Conservation (phyloP, 805 yeast genomes). For the Sugiyamaella mastotermitis region DNA sequence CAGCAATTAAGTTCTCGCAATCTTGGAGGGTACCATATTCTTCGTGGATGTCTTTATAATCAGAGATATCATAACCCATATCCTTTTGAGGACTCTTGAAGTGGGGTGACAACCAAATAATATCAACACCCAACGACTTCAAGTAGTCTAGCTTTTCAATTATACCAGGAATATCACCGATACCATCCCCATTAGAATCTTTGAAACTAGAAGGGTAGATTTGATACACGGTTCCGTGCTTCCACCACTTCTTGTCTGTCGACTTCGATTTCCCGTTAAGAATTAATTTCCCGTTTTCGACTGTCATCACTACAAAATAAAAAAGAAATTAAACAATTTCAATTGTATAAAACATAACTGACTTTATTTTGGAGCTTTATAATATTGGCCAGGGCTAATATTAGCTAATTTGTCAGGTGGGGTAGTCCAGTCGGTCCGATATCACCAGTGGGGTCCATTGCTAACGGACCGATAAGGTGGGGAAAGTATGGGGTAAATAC, state of each 20-base stretch:
- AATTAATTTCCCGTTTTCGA: not conserved
- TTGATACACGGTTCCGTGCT: slow-evolving; percentile 50
- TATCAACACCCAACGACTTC: slow-evolving; percentile 44
- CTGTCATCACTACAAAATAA: not conserved
- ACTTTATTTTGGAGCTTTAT: not conserved
- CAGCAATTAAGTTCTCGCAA: slow-evolving; percentile 43
- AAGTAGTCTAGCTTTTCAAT: slow-evolving; percentile 46
- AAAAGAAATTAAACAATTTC: not conserved
- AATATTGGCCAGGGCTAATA: not conserved
- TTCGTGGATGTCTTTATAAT: slow-evolving; percentile 46
- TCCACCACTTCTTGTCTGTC: slow-evolving; percentile 38
- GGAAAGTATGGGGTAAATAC: no score
- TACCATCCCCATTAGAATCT: slow-evolving; percentile 55
- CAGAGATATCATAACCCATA: slow-evolving; percentile 58
- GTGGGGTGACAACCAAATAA: slow-evolving; percentile 53
- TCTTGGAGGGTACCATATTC: slow-evolving; percentile 50
- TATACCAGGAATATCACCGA: slow-evolving; percentile 53
- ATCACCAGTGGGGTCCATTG: no score
- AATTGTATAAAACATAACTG: not conserved
- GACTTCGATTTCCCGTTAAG: not conserved
- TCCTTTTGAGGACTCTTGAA: slow-evolving; percentile 55
- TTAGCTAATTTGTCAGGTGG: not conserved
- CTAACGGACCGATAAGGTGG: no score
- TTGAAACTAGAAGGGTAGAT: slow-evolving; percentile 57
- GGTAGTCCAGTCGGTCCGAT: slow-evolving; percentile 1